Percentiles rank a stretch among this genome's conserved stretches.
Evolutionary conservation across 2,329 filamentous ascomycete genomes (phyloP).

Genomic region (Fusarium dlaminii): DNA sequence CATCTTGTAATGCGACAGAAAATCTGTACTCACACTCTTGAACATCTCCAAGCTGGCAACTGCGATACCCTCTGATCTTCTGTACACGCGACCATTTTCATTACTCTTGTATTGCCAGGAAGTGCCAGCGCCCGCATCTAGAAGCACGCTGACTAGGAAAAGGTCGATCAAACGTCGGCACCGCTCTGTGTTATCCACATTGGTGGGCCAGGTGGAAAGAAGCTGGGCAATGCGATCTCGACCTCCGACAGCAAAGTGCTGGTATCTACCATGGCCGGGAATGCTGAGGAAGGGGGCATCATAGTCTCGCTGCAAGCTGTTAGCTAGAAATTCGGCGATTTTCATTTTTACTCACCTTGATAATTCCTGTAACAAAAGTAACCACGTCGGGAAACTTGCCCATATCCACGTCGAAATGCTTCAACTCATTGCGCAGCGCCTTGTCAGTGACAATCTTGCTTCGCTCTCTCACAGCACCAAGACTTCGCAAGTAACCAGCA

Average conservation of each 20-base stretch:
- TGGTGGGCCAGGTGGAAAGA: conserved; percentile 73
- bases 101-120: conserved; percentile 93
- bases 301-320: conserved; percentile 58
- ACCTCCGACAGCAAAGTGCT: conserved; percentile 85
- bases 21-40: conserved; percentile 67
- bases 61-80: conserved; percentile 88
- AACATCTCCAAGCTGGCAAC: conserved; percentile 87
- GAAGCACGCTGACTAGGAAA: conserved; percentile 80
- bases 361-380: conserved; percentile 88
- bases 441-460: conserved; percentile 78
- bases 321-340: not conserved
- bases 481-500: conserved; percentile 88
- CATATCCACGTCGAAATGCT: conserved; percentile 91
- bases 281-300: conserved; percentile 69
- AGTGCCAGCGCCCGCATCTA: conserved; percentile 89
- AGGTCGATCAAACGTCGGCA: conserved; percentile 81
- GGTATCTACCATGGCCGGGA: conserved; percentile 86
- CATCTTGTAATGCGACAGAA: not conserved
- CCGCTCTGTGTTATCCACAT: conserved; percentile 76
- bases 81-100: conserved; percentile 84
- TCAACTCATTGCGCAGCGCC: conserved; percentile 78
- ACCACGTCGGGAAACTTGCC: conserved; percentile 85
- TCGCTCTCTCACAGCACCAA: conserved; percentile 86
- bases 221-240: conserved; percentile 77
- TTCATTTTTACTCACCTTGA: conserved; percentile 72